Evolutionary conservation across 495 filamentous ascomycete genomes (phyloP).

Genomic region (Hypoxylon cercidicola): DNA sequence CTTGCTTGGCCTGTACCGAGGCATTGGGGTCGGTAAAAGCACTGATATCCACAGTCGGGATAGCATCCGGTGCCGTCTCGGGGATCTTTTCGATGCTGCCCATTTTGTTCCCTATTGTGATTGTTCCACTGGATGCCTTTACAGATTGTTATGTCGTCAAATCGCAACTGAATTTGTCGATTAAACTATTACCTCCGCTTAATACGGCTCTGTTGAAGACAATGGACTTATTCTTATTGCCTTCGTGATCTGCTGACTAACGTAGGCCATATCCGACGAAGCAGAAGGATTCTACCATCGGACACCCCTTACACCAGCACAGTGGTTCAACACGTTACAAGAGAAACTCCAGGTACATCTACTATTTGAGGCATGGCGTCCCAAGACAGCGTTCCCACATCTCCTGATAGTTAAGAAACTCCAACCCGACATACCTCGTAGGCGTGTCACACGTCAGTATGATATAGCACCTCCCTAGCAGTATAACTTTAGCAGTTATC

Average conservation of each 20-base stretch:
- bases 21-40: slow-evolving; percentile 46
- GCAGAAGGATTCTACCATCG: slow-evolving; percentile 8
- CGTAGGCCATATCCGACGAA: slow-evolving; percentile 11
- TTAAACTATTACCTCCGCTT: neutral
- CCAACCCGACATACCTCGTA: slow-evolving; percentile 23
- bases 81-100: slow-evolving; percentile 33
- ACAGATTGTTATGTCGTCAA: neutral
- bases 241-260: slow-evolving; percentile 16
- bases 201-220: neutral
- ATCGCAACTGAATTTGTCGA: neutral
- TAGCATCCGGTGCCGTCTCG: slow-evolving; percentile 30
- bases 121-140: too few relatives aligned
- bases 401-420: slow-evolving; percentile 28
- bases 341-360: slow-evolving; percentile 36
- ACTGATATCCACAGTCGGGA: slow-evolving; percentile 49
- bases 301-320: slow-evolving; percentile 8
- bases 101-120: slow-evolving; percentile 29
- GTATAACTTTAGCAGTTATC: neutral
- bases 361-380: slow-evolving; percentile 3
- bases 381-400: slow-evolving; percentile 9
- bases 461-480: neutral
- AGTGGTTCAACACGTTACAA: slow-evolving; percentile 23
- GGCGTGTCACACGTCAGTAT: neutral
- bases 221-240: slow-evolving; percentile 18
- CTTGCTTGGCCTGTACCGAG: slow-evolving; percentile 22